Percentiles rank a stretch among this genome's conserved stretches.
These are phyloP conservation scores for Aspergillus terreus DNA, from an alignment of 2,329 filamentous ascomycete species.

Conservation along the genomic window DNA sequence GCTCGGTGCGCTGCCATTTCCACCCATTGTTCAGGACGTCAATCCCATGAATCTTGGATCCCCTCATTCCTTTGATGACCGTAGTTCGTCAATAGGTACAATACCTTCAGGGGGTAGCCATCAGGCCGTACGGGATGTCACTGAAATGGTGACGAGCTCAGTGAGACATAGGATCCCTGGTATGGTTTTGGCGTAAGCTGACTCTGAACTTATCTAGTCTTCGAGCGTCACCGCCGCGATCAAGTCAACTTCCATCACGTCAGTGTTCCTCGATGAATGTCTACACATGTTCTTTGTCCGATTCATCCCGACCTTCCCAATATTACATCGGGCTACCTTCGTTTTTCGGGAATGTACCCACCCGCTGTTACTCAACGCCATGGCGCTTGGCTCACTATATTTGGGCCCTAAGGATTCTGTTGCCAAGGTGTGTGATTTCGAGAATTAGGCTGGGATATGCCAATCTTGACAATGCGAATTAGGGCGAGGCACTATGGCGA, in stretches of 20 bases:
- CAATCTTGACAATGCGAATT: not conserved
- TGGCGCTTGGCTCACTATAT: constrained; percentile 46
- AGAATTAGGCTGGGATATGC: not conserved
- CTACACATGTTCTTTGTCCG: constrained; percentile 47
- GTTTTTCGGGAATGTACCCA: constrained; percentile 44
- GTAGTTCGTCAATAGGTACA: constrained; percentile 32
- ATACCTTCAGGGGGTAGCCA: constrained; percentile 42
- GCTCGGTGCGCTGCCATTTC: constrained; percentile 39
- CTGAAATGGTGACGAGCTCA: constrained; percentile 42
- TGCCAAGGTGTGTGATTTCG: constrained; percentile 26
- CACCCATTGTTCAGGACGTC: constrained; percentile 27
- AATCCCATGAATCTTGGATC: constrained; percentile 31
- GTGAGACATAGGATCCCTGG: constrained; percentile 23
- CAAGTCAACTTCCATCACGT: constrained; percentile 42
- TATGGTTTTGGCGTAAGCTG: constrained; percentile 2
- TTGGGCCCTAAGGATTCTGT: constrained; percentile 42
- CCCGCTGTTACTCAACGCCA: constrained; percentile 42
- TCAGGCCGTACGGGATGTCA: constrained; percentile 44
- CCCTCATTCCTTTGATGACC: constrained; percentile 36
- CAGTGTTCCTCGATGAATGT: constrained; percentile 45
- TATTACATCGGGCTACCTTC: constrained; percentile 45
- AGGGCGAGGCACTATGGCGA: constrained; percentile 44
- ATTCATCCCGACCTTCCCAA: constrained; percentile 45
- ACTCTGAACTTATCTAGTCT: constrained; percentile 25
- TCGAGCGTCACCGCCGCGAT: constrained; percentile 44